These are phyloP conservation scores for Ceratocystis cubensis DNA, from an alignment of 2,329 filamentous ascomycete species.

Conservation along the genomic window DNA sequence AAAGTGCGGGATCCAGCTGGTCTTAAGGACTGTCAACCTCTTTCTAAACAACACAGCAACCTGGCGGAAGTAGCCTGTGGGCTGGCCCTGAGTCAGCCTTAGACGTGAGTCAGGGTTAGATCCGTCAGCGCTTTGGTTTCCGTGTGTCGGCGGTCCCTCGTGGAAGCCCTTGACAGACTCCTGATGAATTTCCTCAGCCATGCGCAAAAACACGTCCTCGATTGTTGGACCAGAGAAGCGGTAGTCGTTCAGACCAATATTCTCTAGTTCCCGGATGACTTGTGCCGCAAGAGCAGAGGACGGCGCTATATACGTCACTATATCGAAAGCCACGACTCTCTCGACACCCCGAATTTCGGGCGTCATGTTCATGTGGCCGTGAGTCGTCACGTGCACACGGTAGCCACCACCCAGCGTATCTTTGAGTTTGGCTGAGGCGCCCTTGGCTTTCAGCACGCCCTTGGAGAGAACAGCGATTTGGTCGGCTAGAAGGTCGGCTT, in stretches of 20 bases:
- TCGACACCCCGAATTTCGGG: constrained; percentile 43
- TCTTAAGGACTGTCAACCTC: constrained; percentile 60
- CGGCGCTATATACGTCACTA: constrained; percentile 58
- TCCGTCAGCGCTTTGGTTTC: constrained; percentile 22
- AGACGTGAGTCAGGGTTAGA: constrained; percentile 29
- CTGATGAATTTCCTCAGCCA: constrained; percentile 62
- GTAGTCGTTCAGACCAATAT: constrained; percentile 57
- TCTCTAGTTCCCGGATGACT: constrained; percentile 58
- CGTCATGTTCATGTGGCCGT: constrained; percentile 23
- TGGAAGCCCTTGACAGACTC: constrained; percentile 13
- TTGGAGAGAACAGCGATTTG: constrained; percentile 81
- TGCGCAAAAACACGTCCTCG: constrained; percentile 79
- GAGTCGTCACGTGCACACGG: constrained; percentile 55
- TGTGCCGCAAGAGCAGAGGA: constrained; percentile 57
- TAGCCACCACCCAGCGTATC: constrained; percentile 73
- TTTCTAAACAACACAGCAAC: constrained; percentile 65
- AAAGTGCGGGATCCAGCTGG: constrained; percentile 65
- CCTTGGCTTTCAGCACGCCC: constrained; percentile 66
- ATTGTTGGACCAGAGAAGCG: constrained; percentile 80
- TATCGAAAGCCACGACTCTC: constrained; percentile 52
- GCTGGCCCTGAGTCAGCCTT: constrained; percentile 53
- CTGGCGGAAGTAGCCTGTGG: constrained; percentile 58
- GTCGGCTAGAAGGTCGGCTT: constrained; percentile 80
- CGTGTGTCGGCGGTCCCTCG: constrained; percentile 31
- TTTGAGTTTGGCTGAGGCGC: constrained; percentile 77